These are phyloP conservation scores for Erythrophleum fordii DNA, from an alignment of 306 rosid genomes.

Conservation along the genomic window DNA sequence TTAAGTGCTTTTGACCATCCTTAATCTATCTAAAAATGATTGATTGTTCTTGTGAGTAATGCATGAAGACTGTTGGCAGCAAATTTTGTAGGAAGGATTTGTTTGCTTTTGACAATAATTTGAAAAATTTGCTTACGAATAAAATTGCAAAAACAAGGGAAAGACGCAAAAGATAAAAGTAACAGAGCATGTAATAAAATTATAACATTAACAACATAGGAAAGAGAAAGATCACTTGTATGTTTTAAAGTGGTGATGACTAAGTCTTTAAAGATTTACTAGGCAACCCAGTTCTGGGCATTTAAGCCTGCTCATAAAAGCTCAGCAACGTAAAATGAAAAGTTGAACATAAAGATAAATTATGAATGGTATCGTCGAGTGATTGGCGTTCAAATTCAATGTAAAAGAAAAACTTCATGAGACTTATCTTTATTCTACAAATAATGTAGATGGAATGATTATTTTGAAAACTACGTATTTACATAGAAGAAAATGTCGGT, in stretches of 20 bases:
- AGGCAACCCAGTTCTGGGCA: conserved; percentile 7
- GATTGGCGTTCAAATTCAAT: background rate
- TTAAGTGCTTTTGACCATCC: too few relatives aligned
- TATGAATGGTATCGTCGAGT: background rate
- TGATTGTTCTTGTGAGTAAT: background rate
- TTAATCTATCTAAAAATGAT: too few relatives aligned
- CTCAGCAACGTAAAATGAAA: background rate
- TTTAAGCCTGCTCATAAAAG: conserved; percentile 5
- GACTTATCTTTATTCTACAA: conserved; percentile 25
- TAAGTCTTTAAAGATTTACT: too few relatives aligned
- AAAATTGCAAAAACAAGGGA: background rate
- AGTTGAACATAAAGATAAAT: conserved; percentile 14
- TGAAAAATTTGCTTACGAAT: background rate
- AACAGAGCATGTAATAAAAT: too few relatives aligned
- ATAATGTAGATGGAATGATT: conserved; percentile 16
- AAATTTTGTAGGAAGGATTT: too few relatives aligned
- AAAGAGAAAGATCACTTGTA: background rate
- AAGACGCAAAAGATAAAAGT: too few relatives aligned
- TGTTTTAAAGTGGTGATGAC: background rate
- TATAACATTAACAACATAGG: background rate
- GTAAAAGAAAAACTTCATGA: background rate
- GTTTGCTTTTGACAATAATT: background rate
- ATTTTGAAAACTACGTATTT: conserved; percentile 34
- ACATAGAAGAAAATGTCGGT: conserved; percentile 38
- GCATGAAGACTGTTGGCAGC: background rate